Conservation (phyloP, 176 grass and related monocot genomes). For the Oryza glumipatula region DNA sequence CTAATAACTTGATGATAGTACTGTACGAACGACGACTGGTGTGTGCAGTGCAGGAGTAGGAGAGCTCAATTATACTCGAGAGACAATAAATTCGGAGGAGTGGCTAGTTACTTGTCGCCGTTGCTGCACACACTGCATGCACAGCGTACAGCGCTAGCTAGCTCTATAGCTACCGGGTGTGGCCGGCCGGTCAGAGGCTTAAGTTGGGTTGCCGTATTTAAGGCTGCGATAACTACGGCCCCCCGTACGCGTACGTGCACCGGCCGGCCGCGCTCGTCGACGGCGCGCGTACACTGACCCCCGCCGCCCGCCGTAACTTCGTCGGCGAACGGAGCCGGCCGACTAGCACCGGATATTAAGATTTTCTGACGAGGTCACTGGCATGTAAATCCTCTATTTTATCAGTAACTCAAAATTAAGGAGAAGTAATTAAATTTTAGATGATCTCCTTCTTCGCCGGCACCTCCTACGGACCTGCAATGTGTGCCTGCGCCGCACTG, state of each 20-base stretch:
- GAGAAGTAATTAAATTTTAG: no score
- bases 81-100: slow-evolving; percentile 21
- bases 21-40: not conserved
- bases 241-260: slow-evolving; percentile 21
- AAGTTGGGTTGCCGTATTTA: slow-evolving; percentile 39
- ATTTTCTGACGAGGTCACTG: no score
- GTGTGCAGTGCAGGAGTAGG: not conserved
- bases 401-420: no score
- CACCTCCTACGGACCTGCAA: no score
- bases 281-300: not conserved
- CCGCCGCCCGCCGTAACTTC: not conserved
- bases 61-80: not conserved
- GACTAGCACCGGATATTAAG: no score
- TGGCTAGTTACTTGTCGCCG: slow-evolving; percentile 31
- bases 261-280: not conserved
- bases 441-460: no score
- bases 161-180: not conserved
- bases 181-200: not conserved
- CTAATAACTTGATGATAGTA: not conserved
- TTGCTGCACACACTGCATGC: slow-evolving; percentile 20
- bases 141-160: not conserved
- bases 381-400: no score
- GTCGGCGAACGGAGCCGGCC: no score
- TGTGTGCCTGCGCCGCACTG: not conserved
- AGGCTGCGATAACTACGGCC: slow-evolving; percentile 38